phyloP scores from a whole-genome alignment of 306 rosid genomes.

The Crotalaria pallida region DNA sequence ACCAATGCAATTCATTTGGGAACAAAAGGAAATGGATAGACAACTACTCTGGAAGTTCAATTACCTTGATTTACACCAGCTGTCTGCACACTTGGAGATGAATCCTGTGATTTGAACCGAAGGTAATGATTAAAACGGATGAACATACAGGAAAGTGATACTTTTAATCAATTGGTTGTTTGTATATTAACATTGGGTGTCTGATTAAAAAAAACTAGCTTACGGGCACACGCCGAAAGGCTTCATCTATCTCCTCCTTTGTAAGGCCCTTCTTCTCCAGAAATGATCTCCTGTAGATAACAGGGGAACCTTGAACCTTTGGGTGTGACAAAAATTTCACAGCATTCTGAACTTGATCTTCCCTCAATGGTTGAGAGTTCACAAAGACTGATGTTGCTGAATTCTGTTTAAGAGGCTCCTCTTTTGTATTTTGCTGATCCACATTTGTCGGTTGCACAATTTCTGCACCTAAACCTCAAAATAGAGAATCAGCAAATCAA shows the following conservation, averaged over 20 bases:
- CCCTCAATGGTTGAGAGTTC: slow-evolving; percentile 77
- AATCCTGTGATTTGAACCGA: slow-evolving; percentile 51
- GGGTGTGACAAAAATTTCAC: slow-evolving; percentile 88
- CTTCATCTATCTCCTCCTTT: slow-evolving; percentile 97
- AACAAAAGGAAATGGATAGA: background rate
- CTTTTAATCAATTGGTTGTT: background rate
- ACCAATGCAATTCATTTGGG: slow-evolving; percentile 3
- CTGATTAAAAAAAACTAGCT: slow-evolving; percentile 22
- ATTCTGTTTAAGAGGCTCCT: slow-evolving; percentile 43
- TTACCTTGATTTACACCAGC: slow-evolving; percentile 65
- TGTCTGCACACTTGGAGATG: slow-evolving; percentile 60
- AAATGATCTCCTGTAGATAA: slow-evolving; percentile 79
- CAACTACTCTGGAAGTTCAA: background rate
- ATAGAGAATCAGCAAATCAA: background rate
- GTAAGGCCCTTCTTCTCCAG: slow-evolving; percentile 92
- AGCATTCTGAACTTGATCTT: slow-evolving; percentile 96
- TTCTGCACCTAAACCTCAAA: slow-evolving; percentile 23
- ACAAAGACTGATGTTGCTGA: slow-evolving; percentile 69
- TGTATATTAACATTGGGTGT: background rate
- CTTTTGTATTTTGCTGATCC: slow-evolving; percentile 49
- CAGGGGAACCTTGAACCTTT: slow-evolving; percentile 86
- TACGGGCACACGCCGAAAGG: slow-evolving; percentile 88
- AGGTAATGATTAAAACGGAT: background rate
- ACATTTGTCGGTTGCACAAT: slow-evolving; percentile 32
- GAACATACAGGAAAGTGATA: slow-evolving; percentile 12